Conservation (phyloP, 2,329 filamentous ascomycete genomes). For the Fusarium liriodendri region DNA sequence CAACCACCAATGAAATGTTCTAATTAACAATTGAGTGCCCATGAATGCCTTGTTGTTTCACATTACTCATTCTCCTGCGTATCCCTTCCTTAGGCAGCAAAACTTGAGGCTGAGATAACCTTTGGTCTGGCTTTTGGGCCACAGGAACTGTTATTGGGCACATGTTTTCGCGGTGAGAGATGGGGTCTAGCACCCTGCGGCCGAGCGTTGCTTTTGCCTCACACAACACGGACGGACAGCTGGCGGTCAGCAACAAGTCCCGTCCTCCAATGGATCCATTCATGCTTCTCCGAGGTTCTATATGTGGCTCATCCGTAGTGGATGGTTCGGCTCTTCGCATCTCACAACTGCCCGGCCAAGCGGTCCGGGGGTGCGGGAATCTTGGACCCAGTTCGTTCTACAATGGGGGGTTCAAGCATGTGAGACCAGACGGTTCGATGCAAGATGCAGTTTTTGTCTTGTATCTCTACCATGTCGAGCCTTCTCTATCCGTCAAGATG, state of each 20-base stretch:
- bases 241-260: neutral
- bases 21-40: neutral
- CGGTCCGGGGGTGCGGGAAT: conserved; percentile 16
- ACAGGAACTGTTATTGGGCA: neutral
- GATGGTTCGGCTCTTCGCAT: neutral
- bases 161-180: neutral
- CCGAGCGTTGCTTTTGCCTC: neutral
- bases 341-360: conserved; percentile 4
- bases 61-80: neutral
- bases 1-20: neutral
- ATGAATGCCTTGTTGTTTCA: neutral
- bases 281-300: neutral
- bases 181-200: neutral
- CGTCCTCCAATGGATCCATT: neutral
- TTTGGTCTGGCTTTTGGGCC: neutral
- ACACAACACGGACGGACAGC: neutral
- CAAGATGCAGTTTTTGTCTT: neutral
- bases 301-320: neutral
- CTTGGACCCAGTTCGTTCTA: neutral
- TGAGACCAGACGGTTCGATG: neutral
- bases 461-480: neutral
- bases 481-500: neutral
- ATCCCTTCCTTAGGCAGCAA: neutral
- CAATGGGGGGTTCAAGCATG: neutral
- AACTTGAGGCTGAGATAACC: neutral